These are phyloP conservation scores for Fusarium albidum DNA, from an alignment of 2,329 filamentous ascomycete genomes.

Conservation along the genomic window DNA sequence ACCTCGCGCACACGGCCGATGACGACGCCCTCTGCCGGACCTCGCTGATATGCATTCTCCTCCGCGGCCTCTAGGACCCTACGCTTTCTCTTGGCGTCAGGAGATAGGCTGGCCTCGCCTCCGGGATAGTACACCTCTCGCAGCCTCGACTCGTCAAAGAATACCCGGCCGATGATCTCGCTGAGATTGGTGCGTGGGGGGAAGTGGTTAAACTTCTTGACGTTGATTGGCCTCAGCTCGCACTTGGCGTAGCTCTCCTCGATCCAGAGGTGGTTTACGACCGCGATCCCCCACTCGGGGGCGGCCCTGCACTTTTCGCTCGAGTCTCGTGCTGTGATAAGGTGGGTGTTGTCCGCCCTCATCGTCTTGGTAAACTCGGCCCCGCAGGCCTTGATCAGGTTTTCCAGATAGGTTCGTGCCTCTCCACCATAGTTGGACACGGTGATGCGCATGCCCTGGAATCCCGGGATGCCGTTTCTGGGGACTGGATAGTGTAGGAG, in stretches of 20 bases:
- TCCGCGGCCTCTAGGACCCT: conserved; percentile 59
- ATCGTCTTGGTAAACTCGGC: conserved; percentile 94
- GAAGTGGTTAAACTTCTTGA: conserved; percentile 84
- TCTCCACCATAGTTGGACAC: conserved; percentile 97
- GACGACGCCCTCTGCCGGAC: conserved; percentile 57
- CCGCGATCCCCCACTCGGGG: conserved; percentile 87
- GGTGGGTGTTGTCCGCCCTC: conserved; percentile 93
- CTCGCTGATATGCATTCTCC: conserved; percentile 58
- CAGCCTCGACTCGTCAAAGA: conserved; percentile 71
- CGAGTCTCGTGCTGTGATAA: conserved; percentile 87
- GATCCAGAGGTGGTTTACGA: conserved; percentile 95
- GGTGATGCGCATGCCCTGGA: conserved; percentile 79
- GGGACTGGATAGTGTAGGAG: conserved; percentile 92
- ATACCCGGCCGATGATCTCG: conserved; percentile 90
- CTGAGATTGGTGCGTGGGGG: conserved; percentile 89
- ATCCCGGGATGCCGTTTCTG: conserved; percentile 78
- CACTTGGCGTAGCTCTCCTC: conserved; percentile 97
- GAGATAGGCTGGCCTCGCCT: conserved; percentile 54
- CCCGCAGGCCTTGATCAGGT: conserved; percentile 83
- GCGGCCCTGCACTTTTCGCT: conserved; percentile 96
- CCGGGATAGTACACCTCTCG: conserved; percentile 76
- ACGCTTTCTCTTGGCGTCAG: conserved; percentile 56
- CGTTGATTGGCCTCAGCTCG: conserved; percentile 74
- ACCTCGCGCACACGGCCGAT: conserved; percentile 50
- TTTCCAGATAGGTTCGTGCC: conserved; percentile 91